Evolutionary conservation across 2,329 filamentous ascomycete species (phyloP), one percentile per base, ranked within the genome.

Genomic region (Xylaria sp.): DNA sequence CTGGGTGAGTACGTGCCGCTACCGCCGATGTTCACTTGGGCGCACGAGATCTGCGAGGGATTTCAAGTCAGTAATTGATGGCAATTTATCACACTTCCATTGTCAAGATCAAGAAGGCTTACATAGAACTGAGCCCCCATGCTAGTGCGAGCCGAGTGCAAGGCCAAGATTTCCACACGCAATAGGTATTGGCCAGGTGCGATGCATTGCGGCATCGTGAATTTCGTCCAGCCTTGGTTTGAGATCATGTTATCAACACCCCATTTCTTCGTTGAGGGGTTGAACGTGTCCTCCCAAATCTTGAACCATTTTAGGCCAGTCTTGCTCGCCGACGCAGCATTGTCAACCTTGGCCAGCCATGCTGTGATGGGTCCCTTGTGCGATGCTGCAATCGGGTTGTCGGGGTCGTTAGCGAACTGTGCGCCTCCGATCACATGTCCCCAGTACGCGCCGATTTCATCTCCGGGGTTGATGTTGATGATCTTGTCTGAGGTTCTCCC

Each of bases 361-460:
- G 84, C 82, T 57, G 85, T 83, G 50, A 88, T 80, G 1, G 87
- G 86, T 0, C 86, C 86, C 76, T 86, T 86, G 79, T 88, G 86
- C 13, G 83, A 84, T 65, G 81, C 78, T 39, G 86, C 86, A 72
- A 89, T 88, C 63, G 86, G 86, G 78, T 87, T 83, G 76, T 86
- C 85, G 1, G 79, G 77, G 79, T 86, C 85, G 71, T 81, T 81
- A 54, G 84, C 63, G 72, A 80, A 82, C 76, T 88, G 85, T 8
- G 83, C 80, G 57, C 86, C 86, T 63, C 86, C 86, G 65, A 88
- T 83, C 60, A 87, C 80, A 73, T 88, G 86, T 51, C 85, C 84
- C 81, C 84, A 88, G 76, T 80, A 84, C 1, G 85, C 81, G 8
- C 86, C 86, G 55, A 88, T 78, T 72, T 82, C 80, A 75, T 87